Evolutionary conservation across 441 rosid species (phyloP), one percentile per base, ranked within the genome.

Genomic region (Euphorbia corollata): DNA sequence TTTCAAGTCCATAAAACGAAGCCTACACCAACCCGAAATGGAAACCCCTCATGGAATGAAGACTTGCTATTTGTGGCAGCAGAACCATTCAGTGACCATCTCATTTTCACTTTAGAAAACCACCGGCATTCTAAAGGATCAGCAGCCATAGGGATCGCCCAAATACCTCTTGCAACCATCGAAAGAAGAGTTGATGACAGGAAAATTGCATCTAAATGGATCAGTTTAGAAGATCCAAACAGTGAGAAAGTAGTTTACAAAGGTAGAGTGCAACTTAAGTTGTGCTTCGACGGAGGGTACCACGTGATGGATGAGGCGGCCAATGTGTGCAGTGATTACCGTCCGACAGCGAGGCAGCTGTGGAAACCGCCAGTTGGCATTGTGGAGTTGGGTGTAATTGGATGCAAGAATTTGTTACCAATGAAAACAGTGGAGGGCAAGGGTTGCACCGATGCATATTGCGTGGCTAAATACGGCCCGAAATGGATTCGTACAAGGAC

Each of bases 271-370:
- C 85, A 84, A 61, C 63, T 92, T 34, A 82, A 91, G 58, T 66
- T 88, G 7, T 90, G 97, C 67, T 81, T 92, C 54, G 98, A 92
- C 64, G 98, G 97, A 34, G 96, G 98, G 9, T 92, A 92, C 74
- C 98, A 92, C 72, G 98, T 92, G 75, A 88, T 90, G 56, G 98
- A 92, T 45, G 98, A 92, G 73, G 93, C 97, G 0, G 90, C 98
- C 57, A 91, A 92, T 78, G 89, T 85, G 64, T 86, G 93, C 79
- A 92, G 98, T 62, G 97, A 92, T 75, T 88, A 88, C 79, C 76
- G 93, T 8, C 96, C 98, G 0, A 90, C 98, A 1, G 97, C 96
- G 8, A 92, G 85, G 81, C 97, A 90, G 79, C 86, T 92, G 0
- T 92, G 98, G 96, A 90, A 85, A 79, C 90, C 90, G 12, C 83